Base-by-base conservation (phyloP, 495 filamentous ascomycete genomes). In the Glarea lozoyensis region DNA sequence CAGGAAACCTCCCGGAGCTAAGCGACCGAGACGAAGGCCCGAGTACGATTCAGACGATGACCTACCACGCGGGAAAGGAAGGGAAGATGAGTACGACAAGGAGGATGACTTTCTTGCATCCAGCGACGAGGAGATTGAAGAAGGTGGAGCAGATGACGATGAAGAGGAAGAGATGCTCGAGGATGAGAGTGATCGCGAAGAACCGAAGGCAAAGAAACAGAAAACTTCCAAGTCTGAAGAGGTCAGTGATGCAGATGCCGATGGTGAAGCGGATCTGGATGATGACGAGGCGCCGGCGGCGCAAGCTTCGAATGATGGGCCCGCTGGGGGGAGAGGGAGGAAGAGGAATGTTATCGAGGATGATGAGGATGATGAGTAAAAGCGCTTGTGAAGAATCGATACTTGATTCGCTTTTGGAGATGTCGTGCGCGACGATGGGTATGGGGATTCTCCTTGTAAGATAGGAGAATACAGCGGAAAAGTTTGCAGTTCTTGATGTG, bases 31-130 rank as follows among this genome's bases (percentile, higher is more conserved):
- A 21, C 43, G 47, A 3, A 42, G 42, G 41, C 42, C 69, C 2
- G 72, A 75, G 31, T 75, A 77, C 27, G 72, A 77, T 50, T 73
- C 72, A 1, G 84, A 94, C 19, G 73, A 78, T 45, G 75, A 75
- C 43, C 78, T 80, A 44, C 66, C 70, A 1, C 74, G 77, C 25
- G 76, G 78, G 2, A 66, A 70, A 18, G 73, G 71, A 13, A 70
- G 74, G 16, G 76, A 86, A 49, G 87, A 96, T 55, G 84, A 90
- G 57, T 96, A 88, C 53, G 83, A 88, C 48, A 75, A 81, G 55
- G 82, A 86, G 18, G 84, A 88, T 50, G 83, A 79, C 4, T 88
- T 88, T 60, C 62, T 88, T 42, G 84, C 84, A 9, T 73, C 72
- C 25, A 87, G 82, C 52, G 84, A 84, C 42, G 80, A 86, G 46